Base-by-base conservation (phyloP, 345 rosid genomes). In the Raphanus sativus region DNA sequence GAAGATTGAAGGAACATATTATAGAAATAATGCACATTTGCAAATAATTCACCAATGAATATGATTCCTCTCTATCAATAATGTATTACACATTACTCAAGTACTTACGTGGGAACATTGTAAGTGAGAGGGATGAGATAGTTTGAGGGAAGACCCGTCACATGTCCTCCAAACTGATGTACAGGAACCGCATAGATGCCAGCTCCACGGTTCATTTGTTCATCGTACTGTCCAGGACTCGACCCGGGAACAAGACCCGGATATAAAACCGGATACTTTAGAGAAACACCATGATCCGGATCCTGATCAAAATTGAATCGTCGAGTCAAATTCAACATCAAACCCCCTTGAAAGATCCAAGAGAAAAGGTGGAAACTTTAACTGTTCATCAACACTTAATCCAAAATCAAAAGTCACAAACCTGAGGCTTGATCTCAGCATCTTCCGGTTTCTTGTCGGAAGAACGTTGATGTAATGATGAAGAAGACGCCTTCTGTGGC, bases 41-140 rank as follows among this genome's bases (percentile, higher is more conserved):
- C 21, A 21, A 21, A 21, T 21, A 21, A 21, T 21, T 36, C 48
- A 34, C 52, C 52, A 45, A 45, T 45, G 5, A 45, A 45, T 45
- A 45, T 13, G 52, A 45, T 45, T 45, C 52, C 13, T 45, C 52
- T 45, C 6, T 5, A 38, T 36, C 40, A 38, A 38, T 7, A 38
- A 8, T 3, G 45, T 38, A 42, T 42, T 42, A 12, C n/a, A 12
- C n/a, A 12, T n/a, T 42, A 11, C 5, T 42, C 5, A 42, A 42
- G 50, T 3, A 42, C 99, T 86, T 86, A 96, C 99, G 88, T 91
- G 34, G 99, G 97, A 72, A 93, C 65, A 63, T 83, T 89, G 79
- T 86, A 93, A 21, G 98, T 89, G 40, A 96, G 99, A 52, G 99
- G 98, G 81, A 96, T 85, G 68, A 93, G 97, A 15, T 87, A 83